phyloP scores from a whole-genome alignment of 768 basidiomycete genomes.

The Basidioascus undulatus region DNA sequence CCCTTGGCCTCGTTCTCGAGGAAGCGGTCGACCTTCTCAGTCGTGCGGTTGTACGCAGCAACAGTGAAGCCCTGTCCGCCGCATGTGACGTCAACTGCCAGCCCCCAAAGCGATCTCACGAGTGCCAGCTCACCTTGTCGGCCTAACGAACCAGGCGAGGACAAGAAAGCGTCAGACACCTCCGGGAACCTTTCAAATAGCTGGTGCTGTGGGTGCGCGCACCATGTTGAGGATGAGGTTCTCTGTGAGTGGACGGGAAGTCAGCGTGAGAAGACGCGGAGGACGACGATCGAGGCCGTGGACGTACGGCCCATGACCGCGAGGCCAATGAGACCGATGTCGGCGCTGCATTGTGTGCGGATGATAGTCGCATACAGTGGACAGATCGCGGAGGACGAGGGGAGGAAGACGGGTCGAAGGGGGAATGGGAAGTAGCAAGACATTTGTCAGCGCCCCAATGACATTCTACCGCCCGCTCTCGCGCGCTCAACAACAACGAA shows the following conservation, averaged over 20 bases:
- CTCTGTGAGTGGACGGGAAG: conserved; percentile 70
- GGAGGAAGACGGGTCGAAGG: not conserved
- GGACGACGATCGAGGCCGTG: conserved; percentile 6
- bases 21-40: conserved; percentile 85
- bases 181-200: conserved; percentile 2
- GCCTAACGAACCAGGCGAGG: no score
- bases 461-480: no score
- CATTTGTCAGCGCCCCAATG: no score
- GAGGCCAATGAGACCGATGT: conserved; percentile 93
- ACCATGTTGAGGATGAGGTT: conserved; percentile 94
- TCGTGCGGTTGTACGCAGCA: conserved; percentile 90
- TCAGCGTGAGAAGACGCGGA: conserved; percentile 5
- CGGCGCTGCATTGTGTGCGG: no score
- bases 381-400: no score
- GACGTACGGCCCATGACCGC: conserved; percentile 68
- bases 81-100: not conserved
- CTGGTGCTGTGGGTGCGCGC: no score
- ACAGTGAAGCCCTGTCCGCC: conserved; percentile 52
- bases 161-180: not conserved
- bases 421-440: not conserved
- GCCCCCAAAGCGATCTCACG: not conserved
- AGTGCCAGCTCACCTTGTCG: conserved; percentile 55
- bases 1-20: conserved; percentile 95
- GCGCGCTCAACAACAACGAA: no score
- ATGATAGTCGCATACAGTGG: no score